Percentiles rank a stretch among this genome's conserved stretches.
These are phyloP conservation scores for Aspergillus texensis DNA, from an alignment of 2,329 filamentous ascomycete genomes.

Conservation along the genomic window DNA sequence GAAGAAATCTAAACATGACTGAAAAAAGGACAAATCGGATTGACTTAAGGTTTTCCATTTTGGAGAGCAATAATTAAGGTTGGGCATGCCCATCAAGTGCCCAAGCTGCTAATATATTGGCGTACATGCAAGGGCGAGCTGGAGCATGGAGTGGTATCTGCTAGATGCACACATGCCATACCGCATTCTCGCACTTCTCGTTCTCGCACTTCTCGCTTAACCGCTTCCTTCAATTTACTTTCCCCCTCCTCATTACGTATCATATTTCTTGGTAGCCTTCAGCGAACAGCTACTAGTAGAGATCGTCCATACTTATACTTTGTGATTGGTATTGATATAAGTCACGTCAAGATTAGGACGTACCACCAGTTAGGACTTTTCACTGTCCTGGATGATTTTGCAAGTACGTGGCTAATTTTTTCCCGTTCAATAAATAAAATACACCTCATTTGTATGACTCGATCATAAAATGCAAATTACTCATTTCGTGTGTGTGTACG, in stretches of 20 bases:
- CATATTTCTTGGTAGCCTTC: too few species aligned
- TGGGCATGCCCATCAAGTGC: neutral
- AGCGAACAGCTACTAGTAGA: neutral
- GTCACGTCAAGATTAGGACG: neutral
- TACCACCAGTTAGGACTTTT: neutral
- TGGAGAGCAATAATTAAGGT: neutral
- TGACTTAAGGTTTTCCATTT: too few species aligned
- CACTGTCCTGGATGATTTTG: neutral
- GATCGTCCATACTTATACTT: neutral
- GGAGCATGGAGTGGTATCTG: neutral
- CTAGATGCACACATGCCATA: neutral
- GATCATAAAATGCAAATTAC: neutral
- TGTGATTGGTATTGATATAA: neutral
- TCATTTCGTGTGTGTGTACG: neutral
- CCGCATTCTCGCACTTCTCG: neutral
- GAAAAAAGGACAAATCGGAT: too few species aligned
- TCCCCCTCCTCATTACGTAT: neutral
- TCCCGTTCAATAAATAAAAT: neutral
- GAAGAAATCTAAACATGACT: neutral
- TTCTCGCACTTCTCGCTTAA: neutral
- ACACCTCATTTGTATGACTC: neutral
- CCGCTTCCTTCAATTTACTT: too few species aligned
- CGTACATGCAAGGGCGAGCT: slow-evolving; percentile 1
- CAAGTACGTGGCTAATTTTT: neutral
- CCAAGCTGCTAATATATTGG: neutral